A percentile compares a stretch with the other conserved stretches of the same genome.
Evolutionary conservation across 2,329 filamentous ascomycete species (phyloP).

Genomic region (Rhynchosporium graminicola): DNA sequence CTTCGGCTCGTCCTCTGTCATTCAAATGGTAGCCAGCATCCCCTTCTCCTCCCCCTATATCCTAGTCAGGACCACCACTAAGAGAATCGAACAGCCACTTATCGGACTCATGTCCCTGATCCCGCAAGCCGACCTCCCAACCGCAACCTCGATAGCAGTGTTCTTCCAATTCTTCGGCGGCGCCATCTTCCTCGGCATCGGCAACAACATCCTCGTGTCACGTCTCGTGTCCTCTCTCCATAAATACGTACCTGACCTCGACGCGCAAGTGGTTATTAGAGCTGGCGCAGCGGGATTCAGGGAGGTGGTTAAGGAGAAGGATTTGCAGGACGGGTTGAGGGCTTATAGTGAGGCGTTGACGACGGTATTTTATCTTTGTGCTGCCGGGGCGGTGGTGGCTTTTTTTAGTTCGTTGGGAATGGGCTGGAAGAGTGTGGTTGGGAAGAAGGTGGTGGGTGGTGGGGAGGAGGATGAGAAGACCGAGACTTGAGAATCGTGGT

Average conservation of each 20-base stretch:
- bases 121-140: constrained; percentile 51
- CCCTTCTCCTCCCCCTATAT: not conserved
- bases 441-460: constrained; percentile 1
- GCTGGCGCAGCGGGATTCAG: constrained; percentile 47
- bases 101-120: constrained; percentile 52
- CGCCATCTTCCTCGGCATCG: constrained; percentile 58
- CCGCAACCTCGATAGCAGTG: constrained; percentile 54
- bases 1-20: constrained; percentile 27
- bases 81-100: constrained; percentile 42
- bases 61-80: not conserved
- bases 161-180: constrained; percentile 59
- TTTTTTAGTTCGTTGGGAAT: constrained; percentile 26
- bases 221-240: constrained; percentile 30
- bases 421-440: constrained; percentile 30
- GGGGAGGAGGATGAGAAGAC: not conserved
- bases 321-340: constrained; percentile 17
- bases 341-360: constrained; percentile 29
- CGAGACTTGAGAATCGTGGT: not conserved
- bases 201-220: constrained; percentile 48
- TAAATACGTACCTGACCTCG: constrained; percentile 38
- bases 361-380: constrained; percentile 28
- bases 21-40: constrained; percentile 32
- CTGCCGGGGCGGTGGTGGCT: constrained; percentile 18
- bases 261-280: constrained; percentile 41
- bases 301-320: constrained; percentile 19